Conservation (phyloP, 148 eudicot genomes). For the Vaccinium myrtillus region DNA sequence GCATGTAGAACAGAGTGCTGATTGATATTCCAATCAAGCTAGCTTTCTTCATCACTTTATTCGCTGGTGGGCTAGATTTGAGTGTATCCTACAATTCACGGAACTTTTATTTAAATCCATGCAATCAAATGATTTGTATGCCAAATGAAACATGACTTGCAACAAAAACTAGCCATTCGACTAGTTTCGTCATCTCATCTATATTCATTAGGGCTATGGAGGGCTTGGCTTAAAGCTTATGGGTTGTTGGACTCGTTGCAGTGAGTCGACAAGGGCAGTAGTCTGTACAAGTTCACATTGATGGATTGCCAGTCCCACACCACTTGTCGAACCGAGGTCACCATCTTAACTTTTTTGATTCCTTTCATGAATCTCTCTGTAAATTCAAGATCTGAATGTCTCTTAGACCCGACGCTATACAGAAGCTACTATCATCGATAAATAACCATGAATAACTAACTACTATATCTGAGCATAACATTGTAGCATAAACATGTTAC, state of each 20-base stretch:
- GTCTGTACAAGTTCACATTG: background rate
- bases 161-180: background rate
- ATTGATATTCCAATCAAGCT: slow-evolving; percentile 33
- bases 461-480: background rate
- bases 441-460: background rate
- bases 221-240: background rate
- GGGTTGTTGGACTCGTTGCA: background rate
- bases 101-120: background rate
- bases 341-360: background rate
- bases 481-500: background rate
- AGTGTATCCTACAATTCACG: slow-evolving; percentile 53
- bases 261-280: background rate
- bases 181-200: background rate
- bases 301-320: background rate
- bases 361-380: no score
- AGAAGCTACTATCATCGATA: background rate
- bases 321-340: background rate
- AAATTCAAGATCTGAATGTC: background rate
- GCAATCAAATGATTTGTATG: background rate
- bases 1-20: slow-evolving; percentile 58
- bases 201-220: background rate
- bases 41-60: slow-evolving; percentile 61
- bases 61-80: slow-evolving; percentile 48
- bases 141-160: background rate
- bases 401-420: background rate